phyloP scores from a whole-genome alignment of 176 grass and related monocot genomes.

The Zea luxurians region DNA sequence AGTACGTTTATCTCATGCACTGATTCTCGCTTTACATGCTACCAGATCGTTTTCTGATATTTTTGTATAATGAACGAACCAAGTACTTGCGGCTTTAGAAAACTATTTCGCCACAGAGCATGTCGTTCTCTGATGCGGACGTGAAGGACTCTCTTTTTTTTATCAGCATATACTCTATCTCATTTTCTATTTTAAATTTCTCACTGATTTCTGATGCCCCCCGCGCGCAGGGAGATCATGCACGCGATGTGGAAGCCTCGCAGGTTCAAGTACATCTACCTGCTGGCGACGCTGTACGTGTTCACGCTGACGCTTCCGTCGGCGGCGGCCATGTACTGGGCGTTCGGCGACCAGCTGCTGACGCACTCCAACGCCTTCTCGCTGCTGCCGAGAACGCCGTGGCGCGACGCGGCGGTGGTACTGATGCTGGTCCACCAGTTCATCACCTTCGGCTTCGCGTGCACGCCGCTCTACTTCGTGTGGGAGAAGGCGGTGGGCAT shows the following conservation, averaged over 20 bases:
- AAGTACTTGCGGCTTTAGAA: not conserved
- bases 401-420: constrained; percentile 63
- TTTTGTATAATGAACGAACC: constrained; percentile 6
- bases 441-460: constrained; percentile 89
- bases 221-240: constrained; percentile 59
- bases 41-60: constrained; percentile 10
- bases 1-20: constrained; percentile 34
- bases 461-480: constrained; percentile 89
- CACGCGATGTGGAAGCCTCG: constrained; percentile 83
- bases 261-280: constrained; percentile 83
- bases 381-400: constrained; percentile 49
- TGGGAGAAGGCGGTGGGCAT: constrained; percentile 79
- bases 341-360: constrained; percentile 68
- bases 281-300: constrained; percentile 70
- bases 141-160: not conserved
- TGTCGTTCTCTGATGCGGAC: not conserved
- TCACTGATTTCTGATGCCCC: too few relatives aligned
- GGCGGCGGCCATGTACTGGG: constrained; percentile 68
- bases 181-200: too few relatives aligned
- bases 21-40: constrained; percentile 14
- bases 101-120: not conserved
- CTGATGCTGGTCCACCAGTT: constrained; percentile 90
- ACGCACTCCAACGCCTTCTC: constrained; percentile 74
- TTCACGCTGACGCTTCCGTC: constrained; percentile 77
- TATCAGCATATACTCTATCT: too few relatives aligned